Evolutionary conservation across 805 yeast genomes (phyloP), one percentile per base, ranked within the genome.

Genomic region (Blastobotrys terrestris): DNA sequence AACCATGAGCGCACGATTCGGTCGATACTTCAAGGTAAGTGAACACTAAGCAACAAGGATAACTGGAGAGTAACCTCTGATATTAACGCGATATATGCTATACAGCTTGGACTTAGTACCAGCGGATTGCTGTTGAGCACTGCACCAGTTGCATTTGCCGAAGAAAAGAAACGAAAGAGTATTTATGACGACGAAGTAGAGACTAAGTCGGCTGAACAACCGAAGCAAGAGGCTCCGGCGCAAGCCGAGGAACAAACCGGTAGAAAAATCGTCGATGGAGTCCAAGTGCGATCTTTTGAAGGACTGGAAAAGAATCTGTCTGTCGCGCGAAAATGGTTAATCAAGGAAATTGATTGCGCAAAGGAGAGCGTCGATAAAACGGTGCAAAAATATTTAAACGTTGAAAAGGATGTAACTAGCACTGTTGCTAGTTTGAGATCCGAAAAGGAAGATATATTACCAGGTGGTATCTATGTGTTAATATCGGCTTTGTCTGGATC

Each of bases 401-500:
- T 77, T 2, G 96, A 88, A 70, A 77, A 83, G 62, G 71, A 76
- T 52, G 81, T 86, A 49, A 77, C 87, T 6, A 65, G 74, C 31
- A 83, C 92, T 1, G 67, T 87, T 8, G 75, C 90, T 22, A 74
- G 74, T 14, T 74, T 89, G 58, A 89, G 84, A 65, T 74, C 78
- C 55, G 79, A 72, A 59, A 68, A 75, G 43, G 96, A 89, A 70
- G 86, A 81, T 48, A 68, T 87, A 49, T 73, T 85, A 48, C 94
- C 96, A 13, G 85, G 84, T 57, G 69, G 82, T 2, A 67, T 87
- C 31, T 89, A 87, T 65, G 74, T 89, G 41, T 64, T 81, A 7
- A 78, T 87, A 26, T 90, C 88, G 13, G 76, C 81, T 1, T 73
- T 89, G 51, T 71, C 88, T 5, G 96, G 96, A 40, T 77, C 85